Conservation (phyloP, 441 rosid species). For the Euphorbia celastroides region DNA sequence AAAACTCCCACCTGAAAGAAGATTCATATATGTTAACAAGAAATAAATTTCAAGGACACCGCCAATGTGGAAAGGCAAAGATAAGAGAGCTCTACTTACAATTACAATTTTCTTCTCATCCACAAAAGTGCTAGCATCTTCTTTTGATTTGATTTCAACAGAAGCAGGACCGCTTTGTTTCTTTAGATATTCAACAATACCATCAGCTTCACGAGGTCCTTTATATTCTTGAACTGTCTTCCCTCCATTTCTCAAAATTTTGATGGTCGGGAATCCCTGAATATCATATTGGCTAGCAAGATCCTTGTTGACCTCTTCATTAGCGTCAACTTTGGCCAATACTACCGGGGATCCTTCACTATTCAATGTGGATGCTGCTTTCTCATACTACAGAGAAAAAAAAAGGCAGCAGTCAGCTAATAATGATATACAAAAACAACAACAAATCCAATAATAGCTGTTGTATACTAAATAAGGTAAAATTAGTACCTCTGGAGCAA, state of each 20-base stretch:
- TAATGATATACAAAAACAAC: not conserved
- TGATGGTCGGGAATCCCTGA: constrained; percentile 79
- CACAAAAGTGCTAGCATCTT: constrained; percentile 48
- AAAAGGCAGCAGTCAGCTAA: not conserved
- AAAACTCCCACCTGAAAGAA: constrained; percentile 83
- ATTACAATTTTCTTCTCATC: constrained; percentile 61
- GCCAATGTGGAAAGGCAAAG: not conserved
- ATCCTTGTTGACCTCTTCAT: constrained; percentile 63
- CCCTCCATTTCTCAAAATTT: constrained; percentile 86
- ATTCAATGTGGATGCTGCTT: constrained; percentile 77
- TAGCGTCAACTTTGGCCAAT: constrained; percentile 90
- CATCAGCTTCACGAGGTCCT: constrained; percentile 95
- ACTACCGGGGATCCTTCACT: constrained; percentile 57
- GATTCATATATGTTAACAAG: not conserved
- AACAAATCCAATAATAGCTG: not conserved
- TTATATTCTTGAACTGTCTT: constrained; percentile 66
- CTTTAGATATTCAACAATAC: constrained; percentile 72
- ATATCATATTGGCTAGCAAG: constrained; percentile 52
- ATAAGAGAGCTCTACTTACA: constrained; percentile 38
- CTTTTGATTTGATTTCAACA: constrained; percentile 61
- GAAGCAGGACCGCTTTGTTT: constrained; percentile 95
- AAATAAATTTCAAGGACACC: not conserved
- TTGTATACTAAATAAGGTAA: not conserved
- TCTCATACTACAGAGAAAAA: constrained; percentile 58
- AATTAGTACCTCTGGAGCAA: constrained; percentile 83